These are phyloP conservation scores for Pistacia vera DNA, from an alignment of 345 rosid genomes.

Conservation along the genomic window DNA sequence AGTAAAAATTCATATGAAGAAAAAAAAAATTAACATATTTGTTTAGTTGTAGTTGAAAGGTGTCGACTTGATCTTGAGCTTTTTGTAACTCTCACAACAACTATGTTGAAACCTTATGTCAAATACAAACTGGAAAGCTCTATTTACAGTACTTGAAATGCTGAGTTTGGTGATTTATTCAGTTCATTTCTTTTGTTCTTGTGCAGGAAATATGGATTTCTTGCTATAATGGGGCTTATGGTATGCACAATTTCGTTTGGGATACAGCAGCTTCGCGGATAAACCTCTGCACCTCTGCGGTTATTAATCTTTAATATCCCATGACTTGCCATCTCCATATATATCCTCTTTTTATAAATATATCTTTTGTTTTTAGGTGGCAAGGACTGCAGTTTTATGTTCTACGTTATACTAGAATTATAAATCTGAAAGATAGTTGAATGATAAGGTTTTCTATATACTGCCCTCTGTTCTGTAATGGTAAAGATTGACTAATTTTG, in stretches of 20 bases:
- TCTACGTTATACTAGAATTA: no score
- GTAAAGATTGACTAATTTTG: no score
- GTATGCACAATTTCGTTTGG: constrained; percentile 75
- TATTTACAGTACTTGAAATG: not conserved
- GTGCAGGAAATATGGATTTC: constrained; percentile 70
- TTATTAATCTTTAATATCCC: not conserved
- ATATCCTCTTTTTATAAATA: no score
- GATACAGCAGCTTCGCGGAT: constrained; percentile 49
- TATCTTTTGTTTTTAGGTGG: no score
- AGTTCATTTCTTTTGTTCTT: not conserved
- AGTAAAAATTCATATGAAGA: no score
- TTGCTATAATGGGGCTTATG: constrained; percentile 64
- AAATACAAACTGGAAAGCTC: not conserved
- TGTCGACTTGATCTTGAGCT: not conserved
- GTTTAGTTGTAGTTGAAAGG: no score
- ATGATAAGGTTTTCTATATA: no score
- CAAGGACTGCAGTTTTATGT: no score
- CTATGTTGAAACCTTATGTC: not conserved
- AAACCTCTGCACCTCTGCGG: constrained; percentile 8
- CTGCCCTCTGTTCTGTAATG: no score
- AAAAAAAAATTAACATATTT: no score
- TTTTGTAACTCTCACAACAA: not conserved
- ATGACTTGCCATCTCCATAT: not conserved
- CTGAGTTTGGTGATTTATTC: not conserved
- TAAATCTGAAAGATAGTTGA: no score